phyloP scores from a whole-genome alignment of 805 yeast genomes.

The Pichia phayaonensis region DNA sequence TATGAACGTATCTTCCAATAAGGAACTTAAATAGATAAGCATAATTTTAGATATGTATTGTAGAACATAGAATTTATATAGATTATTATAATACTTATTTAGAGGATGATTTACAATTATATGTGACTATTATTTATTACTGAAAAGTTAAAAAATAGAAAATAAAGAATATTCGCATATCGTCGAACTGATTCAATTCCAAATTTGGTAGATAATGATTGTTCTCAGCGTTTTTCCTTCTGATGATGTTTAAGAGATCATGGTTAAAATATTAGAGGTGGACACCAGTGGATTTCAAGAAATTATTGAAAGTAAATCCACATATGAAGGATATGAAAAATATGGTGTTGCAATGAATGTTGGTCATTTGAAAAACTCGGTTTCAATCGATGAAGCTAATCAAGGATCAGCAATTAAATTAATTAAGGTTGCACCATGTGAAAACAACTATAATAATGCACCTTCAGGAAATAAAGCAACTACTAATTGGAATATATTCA shows the following conservation, averaged over 20 bases:
- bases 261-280: slow-evolving; percentile 7
- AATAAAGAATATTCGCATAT: background rate
- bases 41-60: background rate
- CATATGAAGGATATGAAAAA: slow-evolving; percentile 42
- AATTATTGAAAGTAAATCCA: background rate
- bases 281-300: background rate
- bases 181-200: background rate
- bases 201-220: background rate
- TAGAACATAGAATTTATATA: background rate
- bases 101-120: no score
- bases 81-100: no score
- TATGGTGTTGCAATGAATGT: slow-evolving; percentile 79
- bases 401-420: slow-evolving; percentile 90
- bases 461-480: slow-evolving; percentile 42
- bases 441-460: slow-evolving; percentile 40
- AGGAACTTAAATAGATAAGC: background rate
- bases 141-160: no score
- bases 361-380: slow-evolving; percentile 53
- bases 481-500: slow-evolving; percentile 75
- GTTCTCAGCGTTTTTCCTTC: background rate
- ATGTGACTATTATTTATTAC: no score
- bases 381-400: slow-evolving; percentile 54
- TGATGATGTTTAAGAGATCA: background rate
- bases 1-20: slow-evolving; percentile 32
- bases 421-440: slow-evolving; percentile 62